Conservation (phyloP, 2,329 filamentous ascomycete genomes). For the Neopestalotiopsis sp. region DNA sequence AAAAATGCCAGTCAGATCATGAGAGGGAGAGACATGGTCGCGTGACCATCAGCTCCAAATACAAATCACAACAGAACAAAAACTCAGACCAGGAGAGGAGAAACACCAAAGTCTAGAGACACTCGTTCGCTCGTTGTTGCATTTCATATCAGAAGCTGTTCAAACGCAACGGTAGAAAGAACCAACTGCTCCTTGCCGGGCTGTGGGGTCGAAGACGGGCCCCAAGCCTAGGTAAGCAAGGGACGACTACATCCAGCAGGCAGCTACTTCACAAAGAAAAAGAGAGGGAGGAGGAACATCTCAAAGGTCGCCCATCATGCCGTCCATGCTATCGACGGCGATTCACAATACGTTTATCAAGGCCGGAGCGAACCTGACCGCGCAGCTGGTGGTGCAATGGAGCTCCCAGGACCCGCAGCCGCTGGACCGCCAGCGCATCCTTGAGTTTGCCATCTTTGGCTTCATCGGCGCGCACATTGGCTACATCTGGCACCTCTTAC, state of each 20-base stretch:
- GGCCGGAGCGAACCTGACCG: constrained; percentile 23
- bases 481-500: constrained; percentile 41
- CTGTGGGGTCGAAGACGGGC: background rate
- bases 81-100: background rate
- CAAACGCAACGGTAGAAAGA: background rate
- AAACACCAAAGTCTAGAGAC: background rate
- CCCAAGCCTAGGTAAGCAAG: background rate
- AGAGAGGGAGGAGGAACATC: background rate
- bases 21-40: background rate
- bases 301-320: constrained; percentile 19
- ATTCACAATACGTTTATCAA: constrained; percentile 24
- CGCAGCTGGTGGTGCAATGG: constrained; percentile 23
- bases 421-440: constrained; percentile 40
- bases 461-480: constrained; percentile 41
- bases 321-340: constrained; percentile 22
- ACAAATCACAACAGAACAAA: background rate
- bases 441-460: constrained; percentile 43
- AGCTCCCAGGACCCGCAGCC: constrained; percentile 14
- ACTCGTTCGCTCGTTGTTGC: background rate
- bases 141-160: background rate
- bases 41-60: constrained; percentile 3
- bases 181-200: background rate
- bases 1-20: background rate
- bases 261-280: too few relatives aligned
- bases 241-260: background rate